Base-by-base conservation (phyloP, 768 basidiomycete species). In the Podaxis mareebaensis region DNA sequence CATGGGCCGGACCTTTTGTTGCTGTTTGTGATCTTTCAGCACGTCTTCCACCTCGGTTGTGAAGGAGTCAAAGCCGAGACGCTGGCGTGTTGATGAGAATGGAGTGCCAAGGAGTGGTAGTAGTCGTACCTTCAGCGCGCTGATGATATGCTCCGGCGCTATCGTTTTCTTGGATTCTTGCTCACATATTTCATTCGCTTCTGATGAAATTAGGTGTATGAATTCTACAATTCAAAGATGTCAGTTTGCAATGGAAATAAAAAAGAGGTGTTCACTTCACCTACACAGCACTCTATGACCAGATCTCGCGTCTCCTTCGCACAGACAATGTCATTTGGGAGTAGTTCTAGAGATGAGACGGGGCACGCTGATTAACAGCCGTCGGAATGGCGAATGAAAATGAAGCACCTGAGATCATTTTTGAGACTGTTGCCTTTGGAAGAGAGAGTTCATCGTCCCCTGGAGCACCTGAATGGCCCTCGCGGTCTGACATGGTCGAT, bases 121-220 rank as follows among this genome's bases (percentile, higher is more conserved):
- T 53, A 48, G 11, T 75, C 82, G 57, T 61, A 92, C 96, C 80
- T 94, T 94, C 61, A 99, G 80, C 4, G 97, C 97, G 24, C 84
- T 79, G 33, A 98, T 90, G 49, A 99, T 95, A 72, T 99, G 97
- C 69, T 99, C 97, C 1, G 97, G 97, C 4, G 95, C 92, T 69
- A 99, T 99, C 0, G 97, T 99, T 81, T 99, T 99, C 81, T 97
- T 98, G 26, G 94, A 93, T 72, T 96, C 95, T 73, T 94, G 90
- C 72, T 99, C 97, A 71, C 97, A 99, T 65, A 98, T 93, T 67
- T 98, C 94, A 74, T 99, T 99, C 58, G 97, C 94, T 73, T 98
- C 95, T 8, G 95, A 94, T 17, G 97, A 96, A 73, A 99, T 91
- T 75, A 99, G 78, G 74, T 99, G 94, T 65, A 99, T 96, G 75